Evolutionary conservation across 192 early-diverging fungal species (phyloP).

Genomic region (Spizellomyces punctatus): DNA sequence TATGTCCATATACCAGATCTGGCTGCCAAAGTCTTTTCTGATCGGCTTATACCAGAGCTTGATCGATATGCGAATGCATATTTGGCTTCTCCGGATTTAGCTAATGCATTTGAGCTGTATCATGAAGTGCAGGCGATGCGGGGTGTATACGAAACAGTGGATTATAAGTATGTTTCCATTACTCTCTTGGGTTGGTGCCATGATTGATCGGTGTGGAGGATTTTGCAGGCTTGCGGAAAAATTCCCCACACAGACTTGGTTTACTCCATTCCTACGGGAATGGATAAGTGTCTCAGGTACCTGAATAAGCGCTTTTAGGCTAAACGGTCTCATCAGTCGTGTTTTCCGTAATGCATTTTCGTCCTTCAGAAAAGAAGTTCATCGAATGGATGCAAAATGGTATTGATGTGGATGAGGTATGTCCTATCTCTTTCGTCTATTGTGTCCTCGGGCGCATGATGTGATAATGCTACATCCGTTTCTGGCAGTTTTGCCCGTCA

Average conservation of each 20-base stretch:
- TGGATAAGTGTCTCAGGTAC: slow-evolving; percentile 40
- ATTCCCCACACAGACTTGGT: slow-evolving; percentile 39
- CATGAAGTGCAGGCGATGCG: slow-evolving; percentile 30
- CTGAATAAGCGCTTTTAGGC: background rate
- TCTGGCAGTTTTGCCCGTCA: background rate
- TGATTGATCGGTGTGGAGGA: background rate
- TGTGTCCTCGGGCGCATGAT: too few species aligned
- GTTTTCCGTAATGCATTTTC: background rate
- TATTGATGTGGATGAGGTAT: slow-evolving; percentile 41
- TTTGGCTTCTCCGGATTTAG: slow-evolving; percentile 28
- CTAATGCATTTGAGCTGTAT: slow-evolving; percentile 44
- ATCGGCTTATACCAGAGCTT: slow-evolving; percentile 25
- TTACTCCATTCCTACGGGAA: slow-evolving; percentile 38
- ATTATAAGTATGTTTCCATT: slow-evolving; percentile 28
- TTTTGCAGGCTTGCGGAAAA: slow-evolving; percentile 31
- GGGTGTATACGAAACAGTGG: slow-evolving; percentile 35
- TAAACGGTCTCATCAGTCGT: background rate
- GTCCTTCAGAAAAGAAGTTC: slow-evolving; percentile 33
- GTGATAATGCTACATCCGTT: too few species aligned
- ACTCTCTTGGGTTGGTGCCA: background rate
- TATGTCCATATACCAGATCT: slow-evolving; percentile 46
- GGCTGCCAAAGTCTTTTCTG: slow-evolving; percentile 37
- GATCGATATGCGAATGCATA: slow-evolving; percentile 20
- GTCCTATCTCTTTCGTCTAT: background rate
- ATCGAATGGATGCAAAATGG: slow-evolving; percentile 43